Evolutionary conservation across 1,139 yeast species (phyloP).

Genomic region (Torulaspora globosa): DNA sequence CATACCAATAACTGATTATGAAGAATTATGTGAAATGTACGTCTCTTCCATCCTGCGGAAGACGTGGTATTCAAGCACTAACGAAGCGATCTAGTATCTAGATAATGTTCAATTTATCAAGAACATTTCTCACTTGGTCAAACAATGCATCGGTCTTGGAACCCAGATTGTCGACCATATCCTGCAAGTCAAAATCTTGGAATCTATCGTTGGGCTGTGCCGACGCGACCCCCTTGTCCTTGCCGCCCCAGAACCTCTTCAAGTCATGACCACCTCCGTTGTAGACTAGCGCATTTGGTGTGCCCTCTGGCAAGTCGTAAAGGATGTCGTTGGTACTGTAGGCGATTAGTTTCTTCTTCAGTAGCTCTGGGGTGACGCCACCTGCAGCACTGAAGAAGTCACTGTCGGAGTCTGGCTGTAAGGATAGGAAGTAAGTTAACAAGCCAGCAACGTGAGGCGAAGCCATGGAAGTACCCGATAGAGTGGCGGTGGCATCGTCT

Average conservation of each 20-base stretch:
- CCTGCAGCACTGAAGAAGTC: conserved; percentile 57
- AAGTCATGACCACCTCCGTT: conserved; percentile 90
- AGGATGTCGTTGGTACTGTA: conserved; percentile 71
- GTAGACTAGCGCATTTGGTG: conserved; percentile 85
- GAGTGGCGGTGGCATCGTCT: conserved; percentile 74
- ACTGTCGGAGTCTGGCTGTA: conserved; percentile 82
- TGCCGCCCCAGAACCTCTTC: conserved; percentile 59
- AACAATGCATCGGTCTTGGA: conserved; percentile 25
- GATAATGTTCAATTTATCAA: conserved; percentile 26
- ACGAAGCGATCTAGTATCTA: conserved; percentile 6
- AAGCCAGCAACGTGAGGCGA: conserved; percentile 96
- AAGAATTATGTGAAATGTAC: conserved; percentile 1
- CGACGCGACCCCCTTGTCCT: conserved; percentile 8
- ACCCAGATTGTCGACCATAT: conserved; percentile 18
- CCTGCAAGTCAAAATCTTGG: conserved; percentile 12
- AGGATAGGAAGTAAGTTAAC: conserved; percentile 80
- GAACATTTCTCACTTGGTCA: conserved; percentile 25
- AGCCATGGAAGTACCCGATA: conserved; percentile 99
- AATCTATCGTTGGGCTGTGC: conserved; percentile 12
- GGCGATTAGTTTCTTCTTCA: conserved; percentile 81
- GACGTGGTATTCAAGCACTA: neutral
- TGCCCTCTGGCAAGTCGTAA: conserved; percentile 68
- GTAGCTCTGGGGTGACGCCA: conserved; percentile 73
- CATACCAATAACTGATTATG: neutral
- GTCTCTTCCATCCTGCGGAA: conserved; percentile 12